Percentiles rank a stretch among this genome's conserved stretches.
Evolutionary conservation across 1,139 yeast genomes (phyloP).

Genomic region (Arxiozyma telluris): DNA sequence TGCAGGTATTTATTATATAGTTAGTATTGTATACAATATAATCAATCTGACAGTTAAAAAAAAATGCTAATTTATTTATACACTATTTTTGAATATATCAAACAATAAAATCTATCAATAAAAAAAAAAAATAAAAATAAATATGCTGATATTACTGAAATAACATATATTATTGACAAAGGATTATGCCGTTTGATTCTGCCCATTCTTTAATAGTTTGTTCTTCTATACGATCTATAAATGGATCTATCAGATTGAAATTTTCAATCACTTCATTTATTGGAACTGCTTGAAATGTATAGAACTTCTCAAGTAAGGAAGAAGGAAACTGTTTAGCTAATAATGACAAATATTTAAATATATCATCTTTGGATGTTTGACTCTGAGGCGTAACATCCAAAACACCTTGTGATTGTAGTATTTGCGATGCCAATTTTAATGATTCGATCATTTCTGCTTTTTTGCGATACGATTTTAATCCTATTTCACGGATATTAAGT

Average conservation of each 20-base stretch:
- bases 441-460: conserved; percentile 25
- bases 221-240: conserved; percentile 25
- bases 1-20: no score
- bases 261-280: conserved; percentile 15
- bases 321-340: conserved; percentile 16
- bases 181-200: conserved; percentile 29
- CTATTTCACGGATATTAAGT: conserved; percentile 17
- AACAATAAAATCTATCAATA: no score
- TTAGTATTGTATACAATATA: no score
- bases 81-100: no score
- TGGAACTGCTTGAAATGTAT: conserved; percentile 25
- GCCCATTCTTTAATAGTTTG: conserved; percentile 28
- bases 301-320: conserved; percentile 18
- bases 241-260: conserved; percentile 20
- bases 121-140: no score
- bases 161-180: conserved; percentile 17
- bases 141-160: no score
- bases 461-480: conserved; percentile 24
- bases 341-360: conserved; percentile 18
- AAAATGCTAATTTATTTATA: no score
- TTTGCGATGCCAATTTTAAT: conserved; percentile 22
- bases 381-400: neutral
- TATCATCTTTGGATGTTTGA: conserved; percentile 11
- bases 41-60: no score
- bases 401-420: conserved; percentile 6